Conservation (phyloP, 2,329 filamentous ascomycete genomes). For the Penicillium sp. region DNA sequence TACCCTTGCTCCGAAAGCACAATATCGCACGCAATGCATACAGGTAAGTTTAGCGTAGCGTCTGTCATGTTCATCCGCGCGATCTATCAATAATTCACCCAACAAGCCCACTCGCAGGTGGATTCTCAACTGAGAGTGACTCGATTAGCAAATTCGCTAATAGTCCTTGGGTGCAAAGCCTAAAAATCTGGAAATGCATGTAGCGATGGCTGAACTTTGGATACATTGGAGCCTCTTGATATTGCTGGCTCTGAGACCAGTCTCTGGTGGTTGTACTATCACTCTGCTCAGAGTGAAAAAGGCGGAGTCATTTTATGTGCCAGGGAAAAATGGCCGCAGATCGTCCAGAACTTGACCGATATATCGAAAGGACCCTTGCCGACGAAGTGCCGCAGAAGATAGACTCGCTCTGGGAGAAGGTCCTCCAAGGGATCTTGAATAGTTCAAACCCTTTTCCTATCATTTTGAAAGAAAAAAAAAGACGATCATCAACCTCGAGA, state of each 20-base stretch:
- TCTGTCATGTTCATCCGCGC: neutral
- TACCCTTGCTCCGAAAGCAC: neutral
- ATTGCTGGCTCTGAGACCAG: conserved; percentile 41
- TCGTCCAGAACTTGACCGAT: conserved; percentile 36
- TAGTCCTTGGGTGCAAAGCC: conserved; percentile 33
- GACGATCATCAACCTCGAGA: neutral
- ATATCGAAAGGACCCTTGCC: conserved; percentile 40
- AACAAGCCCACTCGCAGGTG: conserved; percentile 1
- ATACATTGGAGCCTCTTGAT: conserved; percentile 28
- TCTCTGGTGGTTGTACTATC: conserved; percentile 41
- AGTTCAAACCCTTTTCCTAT: neutral
- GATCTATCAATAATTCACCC: neutral
- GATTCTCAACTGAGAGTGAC: neutral
- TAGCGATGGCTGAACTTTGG: conserved; percentile 38
- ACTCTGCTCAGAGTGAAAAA: conserved; percentile 34
- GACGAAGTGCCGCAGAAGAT: conserved; percentile 20
- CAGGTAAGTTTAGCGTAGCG: neutral
- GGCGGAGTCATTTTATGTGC: conserved; percentile 44
- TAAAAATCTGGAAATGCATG: conserved; percentile 32
- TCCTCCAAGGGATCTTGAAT: neutral
- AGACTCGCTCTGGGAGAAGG: conserved; percentile 10
- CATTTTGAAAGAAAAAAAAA: neutral
- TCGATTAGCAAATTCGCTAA: conserved; percentile 27
- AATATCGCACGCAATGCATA: neutral
- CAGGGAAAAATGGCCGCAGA: conserved; percentile 34